Evolutionary conservation across 2,329 filamentous ascomycete species (phyloP).

Genomic region (Ophiostoma pallidulum): DNA sequence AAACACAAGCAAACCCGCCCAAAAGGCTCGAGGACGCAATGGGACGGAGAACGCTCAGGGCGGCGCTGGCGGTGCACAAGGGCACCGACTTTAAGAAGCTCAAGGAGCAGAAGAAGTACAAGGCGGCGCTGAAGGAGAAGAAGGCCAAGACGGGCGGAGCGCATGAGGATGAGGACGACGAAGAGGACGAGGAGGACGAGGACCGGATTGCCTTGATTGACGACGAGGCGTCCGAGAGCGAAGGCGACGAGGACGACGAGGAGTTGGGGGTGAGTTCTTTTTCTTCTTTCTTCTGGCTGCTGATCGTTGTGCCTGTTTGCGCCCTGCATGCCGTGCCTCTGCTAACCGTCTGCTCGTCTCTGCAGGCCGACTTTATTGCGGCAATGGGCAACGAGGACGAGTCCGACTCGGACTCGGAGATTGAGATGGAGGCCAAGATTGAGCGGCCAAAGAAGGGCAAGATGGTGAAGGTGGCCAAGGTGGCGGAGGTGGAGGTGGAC

Average conservation of each 20-base stretch:
- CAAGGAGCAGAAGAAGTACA: conserved; percentile 40
- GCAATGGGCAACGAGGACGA: conserved; percentile 51
- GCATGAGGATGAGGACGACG: conserved; percentile 31
- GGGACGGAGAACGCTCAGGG: conserved; percentile 37
- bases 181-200: conserved; percentile 27
- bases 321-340: too few species aligned
- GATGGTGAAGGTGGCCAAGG: conserved; percentile 22
- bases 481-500: conserved; percentile 23
- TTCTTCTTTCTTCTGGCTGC: background rate
- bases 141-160: conserved; percentile 18
- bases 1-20: too few species aligned
- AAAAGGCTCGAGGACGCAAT: too few species aligned
- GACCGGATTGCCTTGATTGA: conserved; percentile 21
- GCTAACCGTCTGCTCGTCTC: background rate
- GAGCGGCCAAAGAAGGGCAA: conserved; percentile 32
- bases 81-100: conserved; percentile 43
- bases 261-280: conserved; percentile 17
- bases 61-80: conserved; percentile 47
- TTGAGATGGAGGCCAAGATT: conserved; percentile 68
- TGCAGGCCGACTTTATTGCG: conserved; percentile 40
- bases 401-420: conserved; percentile 56
- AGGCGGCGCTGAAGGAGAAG: conserved; percentile 29
- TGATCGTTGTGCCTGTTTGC: too few species aligned
- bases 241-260: conserved; percentile 25
- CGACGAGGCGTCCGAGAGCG: conserved; percentile 26